These are phyloP conservation scores for Pontederia paniculata DNA, from an alignment of 176 grass and related monocot species.

Conservation along the genomic window DNA sequence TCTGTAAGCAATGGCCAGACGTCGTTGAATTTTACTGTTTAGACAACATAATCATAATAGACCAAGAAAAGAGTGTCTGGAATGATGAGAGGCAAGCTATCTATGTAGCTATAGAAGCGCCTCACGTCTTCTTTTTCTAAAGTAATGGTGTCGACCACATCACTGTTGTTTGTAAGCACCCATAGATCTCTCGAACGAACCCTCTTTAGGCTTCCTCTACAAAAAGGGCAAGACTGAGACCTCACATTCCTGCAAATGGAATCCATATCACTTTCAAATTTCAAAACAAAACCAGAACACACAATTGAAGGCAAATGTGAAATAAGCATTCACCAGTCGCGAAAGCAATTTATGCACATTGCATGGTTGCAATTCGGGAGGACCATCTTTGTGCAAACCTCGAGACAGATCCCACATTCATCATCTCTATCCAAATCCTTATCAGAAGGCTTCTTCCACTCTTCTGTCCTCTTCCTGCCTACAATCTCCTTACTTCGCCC, in stretches of 20 bases:
- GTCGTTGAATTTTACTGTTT: neutral
- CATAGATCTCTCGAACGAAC: constrained; percentile 38
- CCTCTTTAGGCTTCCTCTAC: constrained; percentile 35
- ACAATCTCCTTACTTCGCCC: constrained; percentile 48
- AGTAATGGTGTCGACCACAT: constrained; percentile 39
- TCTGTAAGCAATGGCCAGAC: neutral
- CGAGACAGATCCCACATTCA: constrained; percentile 83
- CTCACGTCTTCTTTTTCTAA: constrained; percentile 42
- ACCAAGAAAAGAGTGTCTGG: constrained; percentile 42
- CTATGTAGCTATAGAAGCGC: constrained; percentile 51
- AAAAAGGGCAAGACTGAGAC: constrained; percentile 54
- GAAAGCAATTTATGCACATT: constrained; percentile 66
- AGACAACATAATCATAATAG: constrained; percentile 32
- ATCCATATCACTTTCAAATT: neutral
- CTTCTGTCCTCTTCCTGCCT: constrained; percentile 47
- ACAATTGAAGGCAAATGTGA: neutral
- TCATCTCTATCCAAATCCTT: constrained; percentile 74
- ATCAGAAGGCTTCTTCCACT: constrained; percentile 37
- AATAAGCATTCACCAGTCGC: constrained; percentile 38
- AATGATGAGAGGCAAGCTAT: constrained; percentile 45
- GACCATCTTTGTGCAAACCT: constrained; percentile 68
- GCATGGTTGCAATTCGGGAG: constrained; percentile 72
- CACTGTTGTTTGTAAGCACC: constrained; percentile 32
- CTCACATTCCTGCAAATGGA: constrained; percentile 33
- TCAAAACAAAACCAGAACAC: neutral